Conservation (phyloP, 441 rosid genomes). For the Brassica balearica region DNA sequence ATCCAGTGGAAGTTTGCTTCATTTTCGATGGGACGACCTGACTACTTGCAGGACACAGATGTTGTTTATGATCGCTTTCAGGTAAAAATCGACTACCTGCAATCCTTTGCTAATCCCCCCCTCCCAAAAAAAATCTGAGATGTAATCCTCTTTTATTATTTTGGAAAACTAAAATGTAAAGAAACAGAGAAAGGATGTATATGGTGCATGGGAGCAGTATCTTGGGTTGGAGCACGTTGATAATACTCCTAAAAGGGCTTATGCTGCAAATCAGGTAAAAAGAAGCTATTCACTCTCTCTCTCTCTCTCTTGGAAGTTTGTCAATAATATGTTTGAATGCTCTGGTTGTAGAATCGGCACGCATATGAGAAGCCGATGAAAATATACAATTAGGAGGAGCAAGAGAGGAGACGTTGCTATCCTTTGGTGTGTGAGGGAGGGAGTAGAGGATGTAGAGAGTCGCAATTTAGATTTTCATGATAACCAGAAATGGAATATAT, state of each 20-base stretch:
- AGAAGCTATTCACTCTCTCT: conserved; percentile 5
- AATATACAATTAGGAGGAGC: conserved; percentile 70
- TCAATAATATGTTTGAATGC: conserved; percentile 12
- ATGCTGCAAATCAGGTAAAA: conserved; percentile 81
- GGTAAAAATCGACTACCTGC: conserved; percentile 47
- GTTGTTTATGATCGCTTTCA: conserved; percentile 79
- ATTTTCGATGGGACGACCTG: conserved; percentile 87
- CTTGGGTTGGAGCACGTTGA: conserved; percentile 95
- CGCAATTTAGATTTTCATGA: conserved; percentile 23
- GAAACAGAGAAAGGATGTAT: conserved; percentile 83
- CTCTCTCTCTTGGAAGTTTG: background rate
- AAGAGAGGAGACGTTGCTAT: conserved; percentile 18
- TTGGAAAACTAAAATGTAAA: conserved; percentile 10
- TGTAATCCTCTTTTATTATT: conserved; percentile 1
- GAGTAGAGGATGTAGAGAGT: conserved; percentile 28
- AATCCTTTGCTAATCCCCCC: background rate
- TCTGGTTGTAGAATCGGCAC: conserved; percentile 80
- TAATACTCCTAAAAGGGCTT: conserved; percentile 86
- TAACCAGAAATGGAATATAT: conserved; percentile 25
- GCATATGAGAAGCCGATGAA: conserved; percentile 87
- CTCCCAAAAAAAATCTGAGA: background rate
- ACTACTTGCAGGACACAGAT: conserved; percentile 82
- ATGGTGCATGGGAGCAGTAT: conserved; percentile 96
- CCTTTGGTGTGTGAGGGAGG: conserved; percentile 23
- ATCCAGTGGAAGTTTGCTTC: conserved; percentile 94